Evolutionary conservation across 202 grass and related monocot genomes (phyloP), one percentile per base, ranked within the genome.

Genomic region (Cymbopogon flexuosus): DNA sequence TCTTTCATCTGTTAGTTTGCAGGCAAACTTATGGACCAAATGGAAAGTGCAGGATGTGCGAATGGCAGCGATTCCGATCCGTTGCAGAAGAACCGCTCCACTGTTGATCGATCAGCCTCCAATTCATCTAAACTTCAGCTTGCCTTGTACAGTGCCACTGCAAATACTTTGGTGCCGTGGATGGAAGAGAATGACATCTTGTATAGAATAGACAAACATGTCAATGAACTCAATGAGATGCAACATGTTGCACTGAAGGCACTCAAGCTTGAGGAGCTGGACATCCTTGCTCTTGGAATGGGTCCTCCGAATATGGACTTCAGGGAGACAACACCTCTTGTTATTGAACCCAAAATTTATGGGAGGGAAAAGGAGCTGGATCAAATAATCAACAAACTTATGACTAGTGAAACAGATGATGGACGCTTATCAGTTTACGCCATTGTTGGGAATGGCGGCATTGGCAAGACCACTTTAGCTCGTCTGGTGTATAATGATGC

Each of bases 401-500:
- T 64, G 63, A 58, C 16, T 31, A n/a, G 5, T 65, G 51, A 66
- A 64, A 9, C 35, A 30, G 7, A 3, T 10, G 16, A 75, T 24
- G 71, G 35, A 63, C 16, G 56, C 31, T 14, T 78, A 9, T 24
- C 82, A 1, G 51, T 87, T 39, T 19, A 82, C 4, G 36, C 79
- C 8, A 63, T 87, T 56, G 85, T 87, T 5, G 79, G 79, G 11
- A 75, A 67, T 8, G 78, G 78, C 0, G 85, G 79, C 4, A 16
- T 78, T 29, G 79, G 79, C 22, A 87, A 87, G 62, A 82, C 85
- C 4, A 77, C 85, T 34, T 58, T 87, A 6, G 63, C 78, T 21
- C 68, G 47, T 43, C 24, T 76, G 6, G 22, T 87, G 1, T 87
- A 69, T 58, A 60, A 77, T 30, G 79, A 82, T 62, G 16, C 21